Evolutionary conservation across 1,284 basidiomycete species (phyloP).

Genomic region (Somion occarium): DNA sequence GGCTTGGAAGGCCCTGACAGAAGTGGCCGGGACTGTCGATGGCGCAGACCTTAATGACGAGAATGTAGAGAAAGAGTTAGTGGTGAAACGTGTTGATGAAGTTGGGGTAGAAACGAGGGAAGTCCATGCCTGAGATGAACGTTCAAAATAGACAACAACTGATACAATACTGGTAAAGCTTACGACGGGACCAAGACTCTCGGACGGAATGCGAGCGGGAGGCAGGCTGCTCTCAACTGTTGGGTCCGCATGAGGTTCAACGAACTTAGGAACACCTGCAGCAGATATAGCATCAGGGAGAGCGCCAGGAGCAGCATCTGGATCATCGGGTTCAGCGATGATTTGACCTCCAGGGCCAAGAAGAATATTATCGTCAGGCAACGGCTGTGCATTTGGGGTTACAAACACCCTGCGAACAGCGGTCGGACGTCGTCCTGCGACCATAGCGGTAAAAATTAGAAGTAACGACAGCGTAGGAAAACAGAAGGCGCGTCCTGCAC

Average conservation of each 20-base stretch:
- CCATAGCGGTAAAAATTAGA: too few relatives aligned
- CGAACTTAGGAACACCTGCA: background rate
- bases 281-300: background rate
- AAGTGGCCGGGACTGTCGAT: background rate
- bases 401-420: too few relatives aligned
- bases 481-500: too few relatives aligned
- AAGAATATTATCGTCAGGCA: conserved; percentile 8
- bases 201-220: background rate
- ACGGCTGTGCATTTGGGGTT: too few relatives aligned
- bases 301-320: conserved; percentile 1
- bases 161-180: too few relatives aligned
- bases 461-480: too few relatives aligned
- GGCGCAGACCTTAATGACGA: conserved; percentile 1
- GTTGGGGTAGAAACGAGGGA: background rate
- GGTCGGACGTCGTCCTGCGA: too few relatives aligned
- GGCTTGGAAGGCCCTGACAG: too few relatives aligned
- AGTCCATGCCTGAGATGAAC: too few relatives aligned
- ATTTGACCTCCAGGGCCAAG: conserved; percentile 15
- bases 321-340: conserved; percentile 8
- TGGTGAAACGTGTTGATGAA: conserved; percentile 1
- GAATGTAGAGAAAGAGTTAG: background rate
- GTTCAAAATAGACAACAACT: too few relatives aligned
- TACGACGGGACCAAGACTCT: background rate
- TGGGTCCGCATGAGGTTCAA: background rate
- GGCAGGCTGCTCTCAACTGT: background rate